Evolutionary conservation across 2,329 filamentous ascomycete genomes (phyloP).

Genomic region (Uncinocarpus reesii): DNA sequence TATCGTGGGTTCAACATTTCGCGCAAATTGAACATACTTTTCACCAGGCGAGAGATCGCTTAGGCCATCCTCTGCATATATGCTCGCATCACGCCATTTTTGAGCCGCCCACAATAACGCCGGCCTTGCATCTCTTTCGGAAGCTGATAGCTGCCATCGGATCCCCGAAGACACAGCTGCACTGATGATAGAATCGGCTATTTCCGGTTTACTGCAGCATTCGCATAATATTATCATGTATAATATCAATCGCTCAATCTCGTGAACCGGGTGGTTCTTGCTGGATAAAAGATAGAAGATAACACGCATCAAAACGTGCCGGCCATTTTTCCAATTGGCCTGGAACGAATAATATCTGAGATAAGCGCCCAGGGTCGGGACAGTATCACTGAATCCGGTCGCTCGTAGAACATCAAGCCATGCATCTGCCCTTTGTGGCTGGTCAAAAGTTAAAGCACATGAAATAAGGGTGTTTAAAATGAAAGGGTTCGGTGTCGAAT

Average conservation of each 20-base stretch:
- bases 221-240: slow-evolving; percentile 34
- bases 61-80: slow-evolving; percentile 13
- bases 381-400: slow-evolving; percentile 31
- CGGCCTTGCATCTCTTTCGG: slow-evolving; percentile 2
- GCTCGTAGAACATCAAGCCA: slow-evolving; percentile 30
- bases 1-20: slow-evolving; percentile 23
- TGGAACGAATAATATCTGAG: slow-evolving; percentile 31
- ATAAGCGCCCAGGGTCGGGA: slow-evolving; percentile 30
- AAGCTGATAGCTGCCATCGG: not conserved
- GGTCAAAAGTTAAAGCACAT: slow-evolving; percentile 32
- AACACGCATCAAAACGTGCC: slow-evolving; percentile 25
- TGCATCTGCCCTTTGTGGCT: slow-evolving; percentile 33
- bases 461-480: slow-evolving; percentile 31
- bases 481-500: slow-evolving; percentile 25
- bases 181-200: slow-evolving; percentile 27
- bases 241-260: slow-evolving; percentile 29
- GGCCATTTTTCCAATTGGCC: slow-evolving; percentile 30
- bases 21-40: slow-evolving; percentile 28
- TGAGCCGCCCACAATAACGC: slow-evolving; percentile 9
- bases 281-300: slow-evolving; percentile 31
- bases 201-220: slow-evolving; percentile 24
- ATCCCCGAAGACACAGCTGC: slow-evolving; percentile 31
- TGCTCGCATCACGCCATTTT: slow-evolving; percentile 11
- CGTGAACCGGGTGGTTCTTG: slow-evolving; percentile 20
- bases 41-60: slow-evolving; percentile 23